Evolutionary conservation across 371 early-diverging fungal species (phyloP).

Genomic region (Mortierella sp.): DNA sequence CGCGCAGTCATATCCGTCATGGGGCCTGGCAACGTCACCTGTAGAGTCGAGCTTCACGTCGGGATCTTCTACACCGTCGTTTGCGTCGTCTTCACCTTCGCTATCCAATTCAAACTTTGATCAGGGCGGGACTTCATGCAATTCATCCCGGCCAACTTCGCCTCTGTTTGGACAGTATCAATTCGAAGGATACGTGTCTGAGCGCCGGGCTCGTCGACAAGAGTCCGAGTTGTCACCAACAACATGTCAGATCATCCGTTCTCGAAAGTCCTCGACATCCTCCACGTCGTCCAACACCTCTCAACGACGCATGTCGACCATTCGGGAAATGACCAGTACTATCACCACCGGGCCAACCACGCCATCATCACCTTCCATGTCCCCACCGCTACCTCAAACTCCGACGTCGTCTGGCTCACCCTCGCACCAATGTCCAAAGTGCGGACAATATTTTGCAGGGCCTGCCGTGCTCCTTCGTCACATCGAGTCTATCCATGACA

Average conservation of each 20-base stretch:
- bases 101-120: slow-evolving; percentile 35
- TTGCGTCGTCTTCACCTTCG: slow-evolving; percentile 34
- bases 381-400: neutral
- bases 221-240: slow-evolving; percentile 12
- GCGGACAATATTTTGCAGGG: slow-evolving; percentile 40
- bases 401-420: slow-evolving; percentile 16
- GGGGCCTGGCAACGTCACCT: slow-evolving; percentile 35
- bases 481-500: slow-evolving; percentile 51
- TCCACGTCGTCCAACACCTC: slow-evolving; percentile 32
- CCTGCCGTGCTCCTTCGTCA: slow-evolving; percentile 49
- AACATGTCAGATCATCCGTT: slow-evolving; percentile 38
- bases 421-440: slow-evolving; percentile 46
- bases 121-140: slow-evolving; percentile 24
- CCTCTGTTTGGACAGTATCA: slow-evolving; percentile 4
- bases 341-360: too few species aligned
- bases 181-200: slow-evolving; percentile 26
- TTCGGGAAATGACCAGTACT: slow-evolving; percentile 19
- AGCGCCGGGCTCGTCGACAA: slow-evolving; percentile 18
- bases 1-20: slow-evolving; percentile 17
- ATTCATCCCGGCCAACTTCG: slow-evolving; percentile 35
- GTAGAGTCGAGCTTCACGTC: slow-evolving; percentile 38
- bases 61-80: slow-evolving; percentile 31
- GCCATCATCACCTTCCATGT: too few species aligned
- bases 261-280: slow-evolving; percentile 41
- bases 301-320: slow-evolving; percentile 19